Evolutionary conservation across 176 grass and related monocot species (phyloP).

Genomic region (Musa acuminata): DNA sequence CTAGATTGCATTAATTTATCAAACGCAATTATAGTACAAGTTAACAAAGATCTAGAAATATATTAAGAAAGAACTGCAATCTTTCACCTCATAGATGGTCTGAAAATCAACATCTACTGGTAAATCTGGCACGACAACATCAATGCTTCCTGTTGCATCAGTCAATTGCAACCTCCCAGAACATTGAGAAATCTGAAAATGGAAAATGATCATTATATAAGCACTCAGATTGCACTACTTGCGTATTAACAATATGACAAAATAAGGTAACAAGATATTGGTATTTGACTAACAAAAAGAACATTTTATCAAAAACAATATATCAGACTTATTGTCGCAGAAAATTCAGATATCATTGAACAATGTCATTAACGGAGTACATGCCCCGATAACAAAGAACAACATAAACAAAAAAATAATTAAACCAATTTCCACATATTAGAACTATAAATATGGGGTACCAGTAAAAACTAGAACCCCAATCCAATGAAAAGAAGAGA

Average conservation of each 20-base stretch:
- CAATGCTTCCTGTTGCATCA: slow-evolving; percentile 71
- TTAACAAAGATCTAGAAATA: background rate
- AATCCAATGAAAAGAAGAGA: background rate
- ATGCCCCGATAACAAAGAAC: background rate
- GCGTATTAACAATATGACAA: background rate
- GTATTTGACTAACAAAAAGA: background rate
- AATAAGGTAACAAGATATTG: background rate
- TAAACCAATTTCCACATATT: background rate
- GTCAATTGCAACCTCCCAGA: slow-evolving; percentile 67
- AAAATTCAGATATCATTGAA: too few relatives aligned
- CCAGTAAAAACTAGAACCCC: background rate
- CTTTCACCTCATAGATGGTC: slow-evolving; percentile 64
- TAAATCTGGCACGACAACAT: slow-evolving; percentile 69
- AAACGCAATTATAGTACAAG: background rate
- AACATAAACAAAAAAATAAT: background rate
- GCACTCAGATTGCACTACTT: background rate
- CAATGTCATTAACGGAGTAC: background rate
- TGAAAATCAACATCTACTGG: slow-evolving; percentile 31
- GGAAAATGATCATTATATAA: background rate
- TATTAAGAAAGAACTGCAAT: background rate
- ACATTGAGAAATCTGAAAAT: slow-evolving; percentile 48
- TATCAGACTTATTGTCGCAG: too few relatives aligned
- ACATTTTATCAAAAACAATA: too few relatives aligned
- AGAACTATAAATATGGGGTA: background rate
- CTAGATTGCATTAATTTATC: background rate